phyloP scores from a whole-genome alignment of 2,329 filamentous ascomycete species.

The Bipolaris zeicola region DNA sequence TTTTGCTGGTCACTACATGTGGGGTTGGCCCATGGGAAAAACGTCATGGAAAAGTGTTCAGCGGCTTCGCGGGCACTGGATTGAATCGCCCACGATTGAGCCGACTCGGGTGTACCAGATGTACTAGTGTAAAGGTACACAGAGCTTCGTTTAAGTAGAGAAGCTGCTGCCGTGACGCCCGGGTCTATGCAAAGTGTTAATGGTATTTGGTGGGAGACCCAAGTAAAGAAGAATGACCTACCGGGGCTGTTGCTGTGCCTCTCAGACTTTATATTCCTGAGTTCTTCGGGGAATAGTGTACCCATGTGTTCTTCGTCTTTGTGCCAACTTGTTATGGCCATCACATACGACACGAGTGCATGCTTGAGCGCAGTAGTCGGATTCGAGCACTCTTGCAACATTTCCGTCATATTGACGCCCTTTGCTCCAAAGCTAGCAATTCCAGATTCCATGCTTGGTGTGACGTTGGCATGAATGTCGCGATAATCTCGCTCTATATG shows the following conservation, averaged over 20 bases:
- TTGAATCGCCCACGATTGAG: constrained; percentile 9
- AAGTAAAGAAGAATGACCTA: not conserved
- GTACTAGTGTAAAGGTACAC: constrained; percentile 32
- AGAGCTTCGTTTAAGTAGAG: constrained; percentile 37
- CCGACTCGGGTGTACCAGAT: constrained; percentile 2
- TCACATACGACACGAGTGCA: constrained; percentile 34
- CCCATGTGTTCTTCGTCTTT: constrained; percentile 9
- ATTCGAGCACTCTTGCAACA: constrained; percentile 31
- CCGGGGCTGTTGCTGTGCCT: constrained; percentile 1
- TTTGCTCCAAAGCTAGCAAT: constrained; percentile 33
- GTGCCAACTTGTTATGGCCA: constrained; percentile 29
- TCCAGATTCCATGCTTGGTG: constrained; percentile 40
- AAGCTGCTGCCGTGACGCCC: constrained; percentile 19
- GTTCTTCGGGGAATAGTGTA: constrained; percentile 34
- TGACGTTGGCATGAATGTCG: constrained; percentile 43
- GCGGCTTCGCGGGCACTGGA: constrained; percentile 42
- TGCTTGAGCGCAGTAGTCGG: constrained; percentile 41
- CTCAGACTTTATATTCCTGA: constrained; percentile 13
- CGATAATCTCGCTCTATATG: constrained; percentile 44
- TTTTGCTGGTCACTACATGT: constrained; percentile 32
- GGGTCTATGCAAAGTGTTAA: constrained; percentile 13
- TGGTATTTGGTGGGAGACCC: not conserved
- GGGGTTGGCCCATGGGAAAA: constrained; percentile 46
- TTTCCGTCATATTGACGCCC: constrained; percentile 30
- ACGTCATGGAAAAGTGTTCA: constrained; percentile 42